Percentiles rank a stretch among this genome's conserved stretches.
Evolutionary conservation across 2,329 filamentous ascomycete genomes (phyloP).

Genomic region (Neophaeococcomyces aloes): DNA sequence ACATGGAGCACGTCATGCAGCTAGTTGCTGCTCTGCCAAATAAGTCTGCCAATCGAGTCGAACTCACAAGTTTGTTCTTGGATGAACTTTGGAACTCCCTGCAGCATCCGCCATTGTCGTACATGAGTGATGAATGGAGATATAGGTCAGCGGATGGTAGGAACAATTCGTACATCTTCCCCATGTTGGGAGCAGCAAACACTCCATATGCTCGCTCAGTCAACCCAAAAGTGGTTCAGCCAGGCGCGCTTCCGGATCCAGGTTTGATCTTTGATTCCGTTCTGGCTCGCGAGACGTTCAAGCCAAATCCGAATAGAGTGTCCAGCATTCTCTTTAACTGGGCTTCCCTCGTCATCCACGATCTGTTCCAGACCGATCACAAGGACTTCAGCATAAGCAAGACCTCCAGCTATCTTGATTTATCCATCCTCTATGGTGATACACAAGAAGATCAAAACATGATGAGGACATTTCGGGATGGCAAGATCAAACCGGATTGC

Average conservation of each 20-base stretch:
- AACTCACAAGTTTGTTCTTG: conserved; percentile 23
- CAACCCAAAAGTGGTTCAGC: conserved; percentile 42
- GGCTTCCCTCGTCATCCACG: conserved; percentile 52
- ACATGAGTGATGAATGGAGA: conserved; percentile 25
- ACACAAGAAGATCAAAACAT: conserved; percentile 47
- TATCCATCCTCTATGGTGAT: conserved; percentile 58
- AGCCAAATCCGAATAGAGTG: conserved; percentile 54
- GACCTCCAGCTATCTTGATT: conserved; percentile 61
- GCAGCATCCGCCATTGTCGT: conserved; percentile 27
- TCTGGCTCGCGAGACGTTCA: conserved; percentile 43
- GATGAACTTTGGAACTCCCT: conserved; percentile 26
- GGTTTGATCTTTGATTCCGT: conserved; percentile 55
- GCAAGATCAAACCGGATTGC: conserved; percentile 55
- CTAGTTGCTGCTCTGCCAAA: conserved; percentile 22
- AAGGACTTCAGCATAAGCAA: conserved; percentile 50
- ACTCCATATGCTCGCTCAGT: conserved; percentile 55
- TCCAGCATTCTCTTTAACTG: conserved; percentile 63
- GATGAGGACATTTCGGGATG: conserved; percentile 51
- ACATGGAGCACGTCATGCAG: conserved; percentile 22
- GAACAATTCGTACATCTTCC: conserved; percentile 44
- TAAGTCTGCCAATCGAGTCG: conserved; percentile 20
- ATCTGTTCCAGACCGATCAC: conserved; percentile 52
- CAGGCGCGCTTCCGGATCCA: conserved; percentile 50
- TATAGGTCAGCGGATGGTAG: conserved; percentile 27
- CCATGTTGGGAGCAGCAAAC: conserved; percentile 50